Percentiles rank a stretch among this genome's conserved stretches.
Conservation (phyloP, 164 flowering plant genomes). For the Stephania yunnanensis region DNA sequence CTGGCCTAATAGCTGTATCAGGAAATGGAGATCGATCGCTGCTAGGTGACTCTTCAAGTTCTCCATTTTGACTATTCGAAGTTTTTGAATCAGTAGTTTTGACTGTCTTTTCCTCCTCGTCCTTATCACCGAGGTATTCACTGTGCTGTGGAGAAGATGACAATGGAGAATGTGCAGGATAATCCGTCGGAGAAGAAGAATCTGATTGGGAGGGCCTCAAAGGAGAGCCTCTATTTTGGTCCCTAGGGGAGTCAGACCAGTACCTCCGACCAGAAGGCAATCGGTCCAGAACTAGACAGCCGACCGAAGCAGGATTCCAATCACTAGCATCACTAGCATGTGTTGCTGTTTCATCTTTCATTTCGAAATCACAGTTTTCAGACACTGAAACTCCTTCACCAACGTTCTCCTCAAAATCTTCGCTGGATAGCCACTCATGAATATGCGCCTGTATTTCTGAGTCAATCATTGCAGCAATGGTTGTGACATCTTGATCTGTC, state of each 20-base stretch:
- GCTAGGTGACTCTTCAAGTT: not conserved
- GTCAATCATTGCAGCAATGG: conserved; percentile 87
- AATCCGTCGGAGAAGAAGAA: conserved; percentile 23
- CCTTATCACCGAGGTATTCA: not conserved
- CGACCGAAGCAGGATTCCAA: conserved; percentile 16
- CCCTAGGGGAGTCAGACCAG: conserved; percentile 75
- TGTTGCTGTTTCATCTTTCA: conserved; percentile 30
- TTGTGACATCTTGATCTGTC: conserved; percentile 83
- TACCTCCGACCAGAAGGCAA: conserved; percentile 71
- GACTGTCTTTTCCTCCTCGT: conserved; percentile 2
- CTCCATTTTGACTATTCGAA: conserved; percentile 9
- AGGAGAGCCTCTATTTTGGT: conserved; percentile 39
- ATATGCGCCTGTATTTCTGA: conserved; percentile 58
- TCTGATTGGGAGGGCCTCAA: conserved; percentile 29
- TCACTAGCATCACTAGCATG: conserved; percentile 14
- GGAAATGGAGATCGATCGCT: conserved; percentile 2
- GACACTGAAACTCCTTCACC: conserved; percentile 18
- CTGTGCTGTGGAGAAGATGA: conserved; percentile 1
- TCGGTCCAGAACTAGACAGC: conserved; percentile 45
- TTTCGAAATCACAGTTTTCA: conserved; percentile 25
- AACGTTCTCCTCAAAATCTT: conserved; percentile 24
- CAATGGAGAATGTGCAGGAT: conserved; percentile 3
- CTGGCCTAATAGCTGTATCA: conserved; percentile 18
- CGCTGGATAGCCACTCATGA: conserved; percentile 58
- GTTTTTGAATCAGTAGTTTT: not conserved